A percentile compares a stretch with the other conserved stretches of the same genome.
Evolutionary conservation across 768 basidiomycete genomes (phyloP).

Genomic region (Cubamyces lactineus): DNA sequence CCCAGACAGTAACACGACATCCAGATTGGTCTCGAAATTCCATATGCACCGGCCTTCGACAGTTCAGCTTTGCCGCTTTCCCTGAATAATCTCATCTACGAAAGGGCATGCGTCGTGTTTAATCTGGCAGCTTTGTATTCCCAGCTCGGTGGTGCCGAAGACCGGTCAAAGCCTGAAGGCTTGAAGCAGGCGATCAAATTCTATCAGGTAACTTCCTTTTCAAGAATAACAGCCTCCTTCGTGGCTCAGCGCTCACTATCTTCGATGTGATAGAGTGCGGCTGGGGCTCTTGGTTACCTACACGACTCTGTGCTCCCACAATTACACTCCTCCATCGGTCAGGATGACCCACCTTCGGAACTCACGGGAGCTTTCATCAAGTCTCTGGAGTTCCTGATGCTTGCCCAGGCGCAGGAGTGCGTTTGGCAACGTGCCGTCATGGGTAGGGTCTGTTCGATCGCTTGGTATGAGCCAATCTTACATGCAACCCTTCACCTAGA

Average conservation of each 20-base stretch:
- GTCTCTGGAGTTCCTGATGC: constrained; percentile 74
- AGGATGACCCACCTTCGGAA: constrained; percentile 66
- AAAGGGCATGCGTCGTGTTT: constrained; percentile 77
- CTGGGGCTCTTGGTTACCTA: constrained; percentile 72
- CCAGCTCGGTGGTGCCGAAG: constrained; percentile 71
- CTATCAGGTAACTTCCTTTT: constrained; percentile 59
- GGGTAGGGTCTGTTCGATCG: constrained; percentile 46
- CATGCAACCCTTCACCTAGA: constrained; percentile 38
- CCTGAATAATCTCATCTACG: constrained; percentile 77
- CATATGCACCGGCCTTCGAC: constrained; percentile 77
- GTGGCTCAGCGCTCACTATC: too few relatives aligned
- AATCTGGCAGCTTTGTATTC: constrained; percentile 89
- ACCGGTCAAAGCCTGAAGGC: constrained; percentile 74
- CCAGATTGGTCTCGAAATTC: constrained; percentile 70
- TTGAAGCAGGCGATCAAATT: constrained; percentile 76
- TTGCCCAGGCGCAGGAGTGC: constrained; percentile 96
- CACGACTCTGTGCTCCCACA: constrained; percentile 55
- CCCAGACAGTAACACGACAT: constrained; percentile 5
- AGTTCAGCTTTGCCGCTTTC: constrained; percentile 59
- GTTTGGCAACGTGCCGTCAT: constrained; percentile 92
- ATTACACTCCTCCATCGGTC: constrained; percentile 45
- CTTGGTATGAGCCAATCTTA: neutral
- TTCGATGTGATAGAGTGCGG: constrained; percentile 54
- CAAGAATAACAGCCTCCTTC: neutral
- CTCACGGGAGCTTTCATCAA: constrained; percentile 63